Base-by-base conservation (phyloP, 2,329 filamentous ascomycete genomes). In the Xylaria sp. region DNA sequence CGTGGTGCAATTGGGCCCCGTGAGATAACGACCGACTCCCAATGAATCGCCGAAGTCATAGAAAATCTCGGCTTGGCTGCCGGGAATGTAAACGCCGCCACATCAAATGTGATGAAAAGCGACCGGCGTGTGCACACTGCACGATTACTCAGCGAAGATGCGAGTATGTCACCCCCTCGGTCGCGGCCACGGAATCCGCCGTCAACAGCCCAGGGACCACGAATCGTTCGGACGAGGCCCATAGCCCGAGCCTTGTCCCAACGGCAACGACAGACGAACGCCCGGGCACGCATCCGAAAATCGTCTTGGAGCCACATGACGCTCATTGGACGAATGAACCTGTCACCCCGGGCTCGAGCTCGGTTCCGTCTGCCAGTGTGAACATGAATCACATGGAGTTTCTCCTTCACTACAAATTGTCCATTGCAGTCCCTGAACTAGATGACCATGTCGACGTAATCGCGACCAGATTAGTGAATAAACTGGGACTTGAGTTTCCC, bases 371-470 rank as follows among this genome's bases (percentile, higher is more conserved):
- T 7, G 64, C 71, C 3, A 39, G 60, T 23, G 68, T 82, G 43
- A 81, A 82, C 25, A 57, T 78, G 28, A 67, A 73, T 39, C 80
- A 82, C 67, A 78, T 78, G 73, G 78, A 82, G 56, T 77, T 81
- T 20, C 71, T 81, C 39, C 68, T 78, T 25, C 79, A 81, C 56
- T 69, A 78, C n/a, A 64, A 46, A 20, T 72, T 78, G 43, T 76
- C 79, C 43, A 73, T 73, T 33, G 67, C 80, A 8, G 68, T 70
- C 10, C 71, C 73, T 15, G 69, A 74, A 39, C 62, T 71, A 10
- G 57, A 72, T 57, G 64, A 72, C 20, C 62, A 64, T 4, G 57
- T 63, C n/a, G 62, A 51, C 15, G 12, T 51, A 64, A 67, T 25
- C 62, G 77, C 56, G 33, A 67, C 23, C 20, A 41, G 76, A 3